These are phyloP conservation scores for Kockovaella imperatae DNA, from an alignment of 768 basidiomycete genomes.

Conservation along the genomic window DNA sequence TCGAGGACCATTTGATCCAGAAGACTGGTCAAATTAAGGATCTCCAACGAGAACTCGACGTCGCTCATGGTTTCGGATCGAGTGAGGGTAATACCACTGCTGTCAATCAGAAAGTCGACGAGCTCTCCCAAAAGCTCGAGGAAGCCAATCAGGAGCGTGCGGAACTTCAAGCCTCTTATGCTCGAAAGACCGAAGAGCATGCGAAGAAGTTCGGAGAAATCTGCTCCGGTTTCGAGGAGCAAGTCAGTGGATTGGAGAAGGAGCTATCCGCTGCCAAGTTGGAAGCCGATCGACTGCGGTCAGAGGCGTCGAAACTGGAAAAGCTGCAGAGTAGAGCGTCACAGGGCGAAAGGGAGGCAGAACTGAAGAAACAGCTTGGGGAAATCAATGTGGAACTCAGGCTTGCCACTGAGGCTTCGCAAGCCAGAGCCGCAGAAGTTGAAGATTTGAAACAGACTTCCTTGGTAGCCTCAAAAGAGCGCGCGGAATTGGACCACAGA, in stretches of 20 bases:
- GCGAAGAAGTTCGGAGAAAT: constrained; percentile 35
- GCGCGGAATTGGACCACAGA: no score
- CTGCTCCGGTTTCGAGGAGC: constrained; percentile 31
- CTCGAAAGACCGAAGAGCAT: constrained; percentile 28
- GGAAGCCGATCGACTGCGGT: constrained; percentile 17
- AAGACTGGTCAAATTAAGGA: no score
- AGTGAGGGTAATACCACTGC: no score
- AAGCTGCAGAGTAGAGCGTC: constrained; percentile 6
- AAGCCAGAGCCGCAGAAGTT: not conserved
- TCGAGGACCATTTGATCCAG: constrained; percentile 28
- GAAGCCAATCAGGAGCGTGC: constrained; percentile 25
- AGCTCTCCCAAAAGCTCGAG: no score
- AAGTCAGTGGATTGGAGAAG: constrained; percentile 26
- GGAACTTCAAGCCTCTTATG: constrained; percentile 13
- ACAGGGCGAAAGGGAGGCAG: constrained; percentile 10
- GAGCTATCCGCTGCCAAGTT: constrained; percentile 11
- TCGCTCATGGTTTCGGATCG: no score
- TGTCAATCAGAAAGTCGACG: no score
- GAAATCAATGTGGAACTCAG: constrained; percentile 1
- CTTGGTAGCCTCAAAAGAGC: not conserved
- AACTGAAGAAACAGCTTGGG: constrained; percentile 16
- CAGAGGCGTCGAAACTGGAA: constrained; percentile 25
- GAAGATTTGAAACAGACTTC: not conserved
- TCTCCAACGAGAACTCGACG: no score
- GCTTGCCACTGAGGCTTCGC: no score